phyloP scores from a whole-genome alignment of 2,329 filamentous ascomycete genomes.

The Colletotrichum orchidophilum region DNA sequence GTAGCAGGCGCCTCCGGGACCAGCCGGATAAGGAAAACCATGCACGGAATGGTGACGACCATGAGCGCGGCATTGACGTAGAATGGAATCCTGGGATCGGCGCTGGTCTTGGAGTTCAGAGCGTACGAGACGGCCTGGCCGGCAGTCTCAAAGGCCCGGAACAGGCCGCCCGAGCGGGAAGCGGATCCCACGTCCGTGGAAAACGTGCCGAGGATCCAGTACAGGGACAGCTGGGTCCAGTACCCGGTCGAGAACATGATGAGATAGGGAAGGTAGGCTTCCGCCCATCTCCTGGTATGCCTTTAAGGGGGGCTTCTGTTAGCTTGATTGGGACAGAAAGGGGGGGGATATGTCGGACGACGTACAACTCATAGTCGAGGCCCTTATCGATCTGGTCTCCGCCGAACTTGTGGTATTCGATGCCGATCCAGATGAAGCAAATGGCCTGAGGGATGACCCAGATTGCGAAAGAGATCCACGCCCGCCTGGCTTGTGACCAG shows the following conservation, averaged over 20 bases:
- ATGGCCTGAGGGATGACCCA: slow-evolving; percentile 15
- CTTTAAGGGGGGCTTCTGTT: not conserved
- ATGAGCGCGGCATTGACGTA: slow-evolving; percentile 6
- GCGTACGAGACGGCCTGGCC: slow-evolving; percentile 44
- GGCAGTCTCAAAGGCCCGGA: slow-evolving; percentile 40
- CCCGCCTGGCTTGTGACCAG: slow-evolving; percentile 10
- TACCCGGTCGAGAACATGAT: slow-evolving; percentile 21
- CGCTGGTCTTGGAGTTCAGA: slow-evolving; percentile 38
- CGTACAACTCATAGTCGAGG: slow-evolving; percentile 16
- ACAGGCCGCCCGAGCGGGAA: slow-evolving; percentile 41
- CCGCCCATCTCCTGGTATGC: slow-evolving; percentile 19
- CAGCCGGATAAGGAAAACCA: slow-evolving; percentile 20
- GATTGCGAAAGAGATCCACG: slow-evolving; percentile 13
- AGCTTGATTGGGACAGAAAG: not conserved
- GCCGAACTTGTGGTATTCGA: slow-evolving; percentile 25
- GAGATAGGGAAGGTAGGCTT: slow-evolving; percentile 20
- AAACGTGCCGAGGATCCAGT: slow-evolving; percentile 49
- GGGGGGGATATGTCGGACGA: rapidly evolving
- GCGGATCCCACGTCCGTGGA: slow-evolving; percentile 45
- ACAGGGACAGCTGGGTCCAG: slow-evolving; percentile 37
- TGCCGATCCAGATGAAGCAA: slow-evolving; percentile 25
- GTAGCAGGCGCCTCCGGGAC: slow-evolving; percentile 12
- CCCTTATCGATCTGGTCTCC: not conserved
- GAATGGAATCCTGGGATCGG: slow-evolving; percentile 4
- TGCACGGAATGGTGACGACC: slow-evolving; percentile 5